Evolutionary conservation across 108 stramenopile genomes (phyloP), one percentile per base, ranked within the genome.

Genomic region (Skeletonema menzelii): DNA sequence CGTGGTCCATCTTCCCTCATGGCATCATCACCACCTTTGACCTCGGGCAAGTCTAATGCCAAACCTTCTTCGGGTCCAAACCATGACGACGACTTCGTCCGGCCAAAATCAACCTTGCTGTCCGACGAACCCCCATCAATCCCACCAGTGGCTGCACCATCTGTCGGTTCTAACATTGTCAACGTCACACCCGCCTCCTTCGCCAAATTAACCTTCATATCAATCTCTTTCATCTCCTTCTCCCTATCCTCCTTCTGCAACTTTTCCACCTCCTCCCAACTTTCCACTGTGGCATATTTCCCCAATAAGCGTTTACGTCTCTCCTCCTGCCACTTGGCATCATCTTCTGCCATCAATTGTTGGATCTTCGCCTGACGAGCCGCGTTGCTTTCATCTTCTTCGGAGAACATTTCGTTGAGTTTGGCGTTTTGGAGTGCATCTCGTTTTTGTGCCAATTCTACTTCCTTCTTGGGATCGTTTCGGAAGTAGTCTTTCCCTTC

Each of bases 61-160:
- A 91, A 72, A 26, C 83, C 86, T 34, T 88, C 74, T 30, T 93
- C 92, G 30, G 87, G 26, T 27, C 82, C 82, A 42, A 87, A 94
- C 92, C 92, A 93, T 5, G 71, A 71, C 2, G 46, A 37, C 27
- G 37, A 70, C 10, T 63, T 69, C 12, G 27, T 34, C 14, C 5
- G 24, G 15, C 55, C 65, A 47, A 72, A 65, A 14, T 15, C n/a
- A n/a, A 46, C 34, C 34, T 38, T 68, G 27, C 53, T 53, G 22
- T 53, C 49, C 8, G 49, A 53, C 7, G 19, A 24, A 24, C 49
- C 49, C 7, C 49, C 49, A 22, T 53, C 49, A 24, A 53, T 22
- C 22, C 49, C 49, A 53, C 49, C 49, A 53, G 15, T 24, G 0
- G 49, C 8, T 22, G n/a, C 49, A 0, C 22, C 49, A 59, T 40